These are phyloP conservation scores for Alternaria dauci DNA, from an alignment of 2,329 filamentous ascomycete species.

Conservation along the genomic window DNA sequence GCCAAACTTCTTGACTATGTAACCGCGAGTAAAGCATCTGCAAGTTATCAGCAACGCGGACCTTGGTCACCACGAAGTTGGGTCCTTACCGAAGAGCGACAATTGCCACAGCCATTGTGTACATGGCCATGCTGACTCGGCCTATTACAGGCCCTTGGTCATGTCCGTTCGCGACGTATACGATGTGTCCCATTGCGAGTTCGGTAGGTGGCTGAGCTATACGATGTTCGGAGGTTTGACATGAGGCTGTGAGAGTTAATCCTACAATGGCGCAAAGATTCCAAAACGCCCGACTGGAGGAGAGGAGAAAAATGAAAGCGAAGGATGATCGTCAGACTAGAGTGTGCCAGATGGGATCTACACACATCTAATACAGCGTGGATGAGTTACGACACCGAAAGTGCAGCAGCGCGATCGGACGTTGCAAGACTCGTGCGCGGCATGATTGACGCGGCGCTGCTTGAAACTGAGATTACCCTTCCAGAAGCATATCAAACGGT, in stretches of 20 bases:
- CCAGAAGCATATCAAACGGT: slow-evolving; percentile 13
- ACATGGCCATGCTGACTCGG: slow-evolving; percentile 35
- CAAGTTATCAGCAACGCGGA: slow-evolving; percentile 3
- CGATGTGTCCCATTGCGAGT: slow-evolving; percentile 30
- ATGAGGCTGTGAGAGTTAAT: slow-evolving; percentile 17
- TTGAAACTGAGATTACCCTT: slow-evolving; percentile 16
- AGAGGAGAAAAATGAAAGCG: slow-evolving; percentile 7
- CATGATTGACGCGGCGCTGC: slow-evolving; percentile 16
- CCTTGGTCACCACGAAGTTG: neutral
- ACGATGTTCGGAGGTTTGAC: slow-evolving; percentile 17
- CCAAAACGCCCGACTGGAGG: slow-evolving; percentile 2
- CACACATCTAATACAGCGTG: slow-evolving; percentile 16
- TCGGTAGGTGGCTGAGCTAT: slow-evolving; percentile 11
- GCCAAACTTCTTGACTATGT: slow-evolving; percentile 37
- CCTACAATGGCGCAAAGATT: neutral
- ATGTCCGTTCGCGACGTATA: slow-evolving; percentile 20
- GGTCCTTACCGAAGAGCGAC: slow-evolving; percentile 31
- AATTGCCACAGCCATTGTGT: slow-evolving; percentile 30
- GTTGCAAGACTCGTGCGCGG: slow-evolving; percentile 11
- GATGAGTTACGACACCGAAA: slow-evolving; percentile 12
- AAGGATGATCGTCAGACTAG: slow-evolving; percentile 1
- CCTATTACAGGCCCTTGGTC: slow-evolving; percentile 34
- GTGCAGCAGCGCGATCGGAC: slow-evolving; percentile 11
- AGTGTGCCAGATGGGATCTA: slow-evolving; percentile 8
- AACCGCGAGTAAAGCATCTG: slow-evolving; percentile 38